Evolutionary conservation across 2,329 filamentous ascomycete genomes (phyloP).

Genomic region (Pseudocercospora eumusae): DNA sequence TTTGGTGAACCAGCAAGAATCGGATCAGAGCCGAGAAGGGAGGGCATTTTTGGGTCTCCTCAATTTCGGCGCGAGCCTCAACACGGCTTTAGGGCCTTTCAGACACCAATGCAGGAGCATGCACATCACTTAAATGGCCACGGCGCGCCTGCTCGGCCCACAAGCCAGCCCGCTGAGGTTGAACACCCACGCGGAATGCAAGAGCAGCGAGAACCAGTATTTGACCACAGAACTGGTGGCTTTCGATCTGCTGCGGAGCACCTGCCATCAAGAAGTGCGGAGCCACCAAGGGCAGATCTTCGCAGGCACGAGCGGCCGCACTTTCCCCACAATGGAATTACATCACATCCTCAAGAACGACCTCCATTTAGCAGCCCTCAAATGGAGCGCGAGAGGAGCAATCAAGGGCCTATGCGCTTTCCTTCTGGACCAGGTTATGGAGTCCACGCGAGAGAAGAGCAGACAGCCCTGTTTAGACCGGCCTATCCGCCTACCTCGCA

Average conservation of each 20-base stretch:
- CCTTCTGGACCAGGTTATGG: slow-evolving; percentile 30
- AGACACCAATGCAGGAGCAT: slow-evolving; percentile 29
- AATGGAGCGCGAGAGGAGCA: slow-evolving; percentile 31
- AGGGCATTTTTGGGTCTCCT: slow-evolving; percentile 39
- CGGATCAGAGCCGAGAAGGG: slow-evolving; percentile 33
- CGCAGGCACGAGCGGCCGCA: slow-evolving; percentile 30
- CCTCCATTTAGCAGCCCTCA: slow-evolving; percentile 34
- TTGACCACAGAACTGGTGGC: slow-evolving; percentile 27
- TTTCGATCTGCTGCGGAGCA: slow-evolving; percentile 36
- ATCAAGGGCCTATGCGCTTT: slow-evolving; percentile 28
- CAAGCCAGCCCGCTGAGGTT: slow-evolving; percentile 39
- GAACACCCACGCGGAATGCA: slow-evolving; percentile 27
- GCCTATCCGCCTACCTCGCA: slow-evolving; percentile 31
- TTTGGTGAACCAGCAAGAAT: slow-evolving; percentile 34
- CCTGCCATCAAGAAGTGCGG: slow-evolving; percentile 12
- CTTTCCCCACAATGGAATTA: slow-evolving; percentile 30
- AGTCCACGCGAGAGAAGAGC: slow-evolving; percentile 37
- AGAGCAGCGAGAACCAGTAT: slow-evolving; percentile 32
- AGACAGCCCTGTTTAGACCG: slow-evolving; percentile 35
- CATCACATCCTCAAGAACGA: slow-evolving; percentile 34
- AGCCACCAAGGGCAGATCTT: slow-evolving; percentile 24
- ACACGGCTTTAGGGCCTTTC: slow-evolving; percentile 38
- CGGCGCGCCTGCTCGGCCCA: slow-evolving; percentile 35
- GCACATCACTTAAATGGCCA: slow-evolving; percentile 29
- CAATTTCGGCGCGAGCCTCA: slow-evolving; percentile 36